Base-by-base conservation (phyloP, 805 yeast genomes). In the Suhomyces sp. region DNA sequence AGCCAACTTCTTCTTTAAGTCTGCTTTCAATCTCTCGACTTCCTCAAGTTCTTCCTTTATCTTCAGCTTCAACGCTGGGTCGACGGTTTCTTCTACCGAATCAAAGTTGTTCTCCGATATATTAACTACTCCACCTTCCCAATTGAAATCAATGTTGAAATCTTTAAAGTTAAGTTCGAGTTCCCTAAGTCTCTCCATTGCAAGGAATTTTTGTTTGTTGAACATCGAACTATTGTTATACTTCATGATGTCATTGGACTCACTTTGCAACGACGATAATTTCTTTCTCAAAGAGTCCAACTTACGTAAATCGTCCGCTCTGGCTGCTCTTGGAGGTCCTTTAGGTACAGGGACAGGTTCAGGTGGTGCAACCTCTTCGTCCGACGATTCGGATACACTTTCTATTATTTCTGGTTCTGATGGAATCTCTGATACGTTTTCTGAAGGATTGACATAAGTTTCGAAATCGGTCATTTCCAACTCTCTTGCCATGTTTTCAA, bases 401-500 rank as follows among this genome's bases (percentile, higher is more conserved):
- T 60, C 66, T 24, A 53, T 60, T 5, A 54, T 51, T 38, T 60
- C 66, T 4, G 62, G 62, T 50, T 61, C 66, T 13, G 59, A 51
- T 1, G 54, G 55, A 7, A 50, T 46, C 12, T 51, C 54, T 12
- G 44, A 27, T n/a, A 31, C 13, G 10, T 15, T 44, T 29, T 40
- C 45, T 6, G 29, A 40, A 33, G 57, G 60, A 17, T 50, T 56
- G 5, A 50, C 62, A 54, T 74, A 74, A 10, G 65, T 69, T 48
- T 81, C 86, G 61, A 90, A 91, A 58, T 90, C 94, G 19, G 88
- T 87, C 81, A 84, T 86, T 66, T 93, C 97, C 54, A 93, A 76
- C 62, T 87, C 88, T 55, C 96, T 74, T 0, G 97, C 97, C 73
- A 89, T 88, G 47, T 82, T 80, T 64, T 89, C 96, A 50, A 92